Conservation (phyloP, 352 stramenopile species). For the Phytophthora pisi region DNA sequence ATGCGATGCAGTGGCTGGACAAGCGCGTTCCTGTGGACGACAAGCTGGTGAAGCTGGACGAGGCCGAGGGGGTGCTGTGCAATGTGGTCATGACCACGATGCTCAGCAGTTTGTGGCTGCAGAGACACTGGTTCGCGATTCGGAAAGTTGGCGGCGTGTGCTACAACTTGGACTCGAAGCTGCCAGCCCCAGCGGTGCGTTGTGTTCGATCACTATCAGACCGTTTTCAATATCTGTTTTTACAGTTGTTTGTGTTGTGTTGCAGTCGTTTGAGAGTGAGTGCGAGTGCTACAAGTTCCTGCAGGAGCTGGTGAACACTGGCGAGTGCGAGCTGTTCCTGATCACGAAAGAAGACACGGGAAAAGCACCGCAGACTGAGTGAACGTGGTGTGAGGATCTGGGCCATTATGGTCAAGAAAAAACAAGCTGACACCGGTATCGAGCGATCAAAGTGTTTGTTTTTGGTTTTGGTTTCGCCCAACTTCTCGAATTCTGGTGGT, state of each 20-base stretch:
- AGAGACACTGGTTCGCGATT: conserved; percentile 84
- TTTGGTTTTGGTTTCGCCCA: background rate
- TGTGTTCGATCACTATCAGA: background rate
- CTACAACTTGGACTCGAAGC: conserved; percentile 84
- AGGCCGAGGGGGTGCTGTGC: conserved; percentile 61
- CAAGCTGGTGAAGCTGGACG: conserved; percentile 52
- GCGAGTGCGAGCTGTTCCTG: conserved; percentile 75
- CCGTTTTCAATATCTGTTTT: no score
- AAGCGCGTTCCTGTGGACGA: conserved; percentile 54
- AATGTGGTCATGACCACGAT: conserved; percentile 65
- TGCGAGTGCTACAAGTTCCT: conserved; percentile 58
- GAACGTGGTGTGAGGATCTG: background rate
- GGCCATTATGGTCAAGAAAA: background rate
- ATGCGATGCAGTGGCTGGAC: conserved; percentile 72
- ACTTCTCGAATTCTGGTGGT: background rate
- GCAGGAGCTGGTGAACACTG: conserved; percentile 68
- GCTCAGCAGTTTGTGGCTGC: conserved; percentile 58
- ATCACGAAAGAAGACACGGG: conserved; percentile 30
- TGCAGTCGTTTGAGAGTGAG: conserved; percentile 56
- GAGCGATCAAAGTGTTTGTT: background rate
- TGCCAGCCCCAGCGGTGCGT: conserved; percentile 53
- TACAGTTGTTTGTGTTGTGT: background rate
- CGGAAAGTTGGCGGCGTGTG: conserved; percentile 62
- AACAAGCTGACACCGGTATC: background rate
- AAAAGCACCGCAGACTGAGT: conserved; percentile 1